These are phyloP conservation scores for Didymella glomerata DNA, from an alignment of 2,329 filamentous ascomycete genomes.

Conservation along the genomic window DNA sequence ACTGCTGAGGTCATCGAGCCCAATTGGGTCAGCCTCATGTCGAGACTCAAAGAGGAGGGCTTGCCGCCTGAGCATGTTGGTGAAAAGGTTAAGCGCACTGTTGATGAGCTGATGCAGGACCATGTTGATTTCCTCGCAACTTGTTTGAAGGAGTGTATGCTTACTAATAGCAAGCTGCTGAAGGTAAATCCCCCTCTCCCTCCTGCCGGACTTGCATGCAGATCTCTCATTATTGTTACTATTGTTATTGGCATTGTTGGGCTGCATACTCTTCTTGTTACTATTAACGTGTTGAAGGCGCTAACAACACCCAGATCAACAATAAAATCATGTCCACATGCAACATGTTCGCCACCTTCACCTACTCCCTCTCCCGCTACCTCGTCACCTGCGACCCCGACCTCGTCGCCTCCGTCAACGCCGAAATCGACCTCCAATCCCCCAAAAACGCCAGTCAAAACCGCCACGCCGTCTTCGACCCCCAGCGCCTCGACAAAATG, in stretches of 20 bases:
- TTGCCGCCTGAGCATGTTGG: slow-evolving; percentile 43
- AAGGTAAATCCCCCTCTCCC: slow-evolving; percentile 65
- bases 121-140: slow-evolving; percentile 98
- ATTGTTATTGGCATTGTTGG: no score
- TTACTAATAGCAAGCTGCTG: slow-evolving; percentile 94
- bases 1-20: slow-evolving; percentile 97
- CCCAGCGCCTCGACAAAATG: slow-evolving; percentile 73
- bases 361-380: slow-evolving; percentile 83
- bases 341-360: slow-evolving; percentile 91
- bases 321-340: slow-evolving; percentile 97
- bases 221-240: no score
- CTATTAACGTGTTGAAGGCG: no score
- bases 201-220: no score
- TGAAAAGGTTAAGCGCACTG: slow-evolving; percentile 72
- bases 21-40: slow-evolving; percentile 95
- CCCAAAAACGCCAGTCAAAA: slow-evolving; percentile 20
- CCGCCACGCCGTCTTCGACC: slow-evolving; percentile 60
- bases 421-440: slow-evolving; percentile 56
- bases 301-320: slow-evolving; percentile 73
- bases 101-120: slow-evolving; percentile 98
- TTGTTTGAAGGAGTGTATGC: slow-evolving; percentile 98
- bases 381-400: slow-evolving; percentile 85
- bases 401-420: slow-evolving; percentile 67
- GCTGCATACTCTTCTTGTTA: no score
- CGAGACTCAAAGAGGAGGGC: slow-evolving; percentile 71